phyloP scores from a whole-genome alignment of 441 rosid genomes.

The Geranium incanum region DNA sequence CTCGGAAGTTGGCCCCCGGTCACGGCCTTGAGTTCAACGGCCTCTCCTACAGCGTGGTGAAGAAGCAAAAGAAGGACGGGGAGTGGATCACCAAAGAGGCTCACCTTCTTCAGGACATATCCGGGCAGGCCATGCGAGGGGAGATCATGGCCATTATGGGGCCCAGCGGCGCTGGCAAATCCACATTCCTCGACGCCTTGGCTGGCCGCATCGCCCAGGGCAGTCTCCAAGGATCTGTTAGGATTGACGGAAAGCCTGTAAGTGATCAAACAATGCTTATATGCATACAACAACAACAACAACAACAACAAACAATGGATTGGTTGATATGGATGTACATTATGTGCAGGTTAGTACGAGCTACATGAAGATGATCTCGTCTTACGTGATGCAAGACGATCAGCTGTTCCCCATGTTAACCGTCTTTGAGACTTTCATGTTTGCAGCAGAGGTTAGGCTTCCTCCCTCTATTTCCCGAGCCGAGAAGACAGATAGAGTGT shows the following conservation, averaged over 20 bases:
- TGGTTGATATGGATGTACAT: too few relatives aligned
- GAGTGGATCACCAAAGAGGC: constrained; percentile 47
- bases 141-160: constrained; percentile 79
- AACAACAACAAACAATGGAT: too few relatives aligned
- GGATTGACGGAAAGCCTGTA: constrained; percentile 53
- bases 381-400: constrained; percentile 89
- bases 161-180: constrained; percentile 84
- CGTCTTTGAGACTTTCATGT: constrained; percentile 67
- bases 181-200: constrained; percentile 75
- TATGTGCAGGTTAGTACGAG: constrained; percentile 49
- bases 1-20: constrained; percentile 32
- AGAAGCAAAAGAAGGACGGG: constrained; percentile 54
- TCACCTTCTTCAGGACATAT: constrained; percentile 56
- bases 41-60: constrained; percentile 48
- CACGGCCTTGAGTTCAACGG: constrained; percentile 49
- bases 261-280: not conserved
- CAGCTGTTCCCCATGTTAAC: constrained; percentile 72
- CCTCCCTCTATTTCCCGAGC: constrained; percentile 54
- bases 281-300: not conserved
- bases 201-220: constrained; percentile 70
- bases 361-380: constrained; percentile 65
- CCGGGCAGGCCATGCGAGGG: constrained; percentile 65
- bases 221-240: constrained; percentile 62
- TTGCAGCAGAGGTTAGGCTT: constrained; percentile 79
- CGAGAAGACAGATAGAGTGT: constrained; percentile 63